phyloP scores from a whole-genome alignment of 2,329 filamentous ascomycete genomes.

The Monosporascus sp. region DNA sequence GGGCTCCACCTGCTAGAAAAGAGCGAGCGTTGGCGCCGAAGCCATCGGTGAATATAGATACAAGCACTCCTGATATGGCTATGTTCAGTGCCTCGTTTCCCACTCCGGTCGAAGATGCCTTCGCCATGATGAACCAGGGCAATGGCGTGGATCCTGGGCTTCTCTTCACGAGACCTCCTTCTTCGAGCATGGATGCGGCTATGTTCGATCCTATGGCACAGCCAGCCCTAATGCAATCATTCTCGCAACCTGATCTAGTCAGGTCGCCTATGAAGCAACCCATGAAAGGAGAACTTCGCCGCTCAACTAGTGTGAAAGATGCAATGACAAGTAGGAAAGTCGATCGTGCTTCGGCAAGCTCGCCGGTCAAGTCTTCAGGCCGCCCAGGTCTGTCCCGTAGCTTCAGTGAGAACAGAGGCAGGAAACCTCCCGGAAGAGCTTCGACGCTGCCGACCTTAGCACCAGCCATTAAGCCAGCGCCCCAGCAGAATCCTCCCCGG shows the following conservation, averaged over 20 bases:
- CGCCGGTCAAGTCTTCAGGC: constrained; percentile 45
- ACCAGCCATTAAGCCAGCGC: constrained; percentile 36
- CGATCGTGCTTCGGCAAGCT: constrained; percentile 39
- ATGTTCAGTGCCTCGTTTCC: constrained; percentile 38
- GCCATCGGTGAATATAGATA: constrained; percentile 35
- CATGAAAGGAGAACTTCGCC: constrained; percentile 35
- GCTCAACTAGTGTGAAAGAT: constrained; percentile 41
- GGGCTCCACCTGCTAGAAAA: constrained; percentile 31
- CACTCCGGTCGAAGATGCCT: constrained; percentile 44
- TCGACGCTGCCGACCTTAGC: constrained; percentile 41
- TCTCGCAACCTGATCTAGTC: constrained; percentile 20
- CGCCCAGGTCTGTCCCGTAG: constrained; percentile 49
- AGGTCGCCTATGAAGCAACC: constrained; percentile 23
- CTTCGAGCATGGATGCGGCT: constrained; percentile 38
- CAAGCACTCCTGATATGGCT: constrained; percentile 30
- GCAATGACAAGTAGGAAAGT: constrained; percentile 34
- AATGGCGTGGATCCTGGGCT: constrained; percentile 56
- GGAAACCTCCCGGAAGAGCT: constrained; percentile 34
- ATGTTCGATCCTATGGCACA: constrained; percentile 28
- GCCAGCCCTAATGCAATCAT: constrained; percentile 20
- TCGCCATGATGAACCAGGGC: constrained; percentile 40
- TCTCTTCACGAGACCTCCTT: constrained; percentile 48
- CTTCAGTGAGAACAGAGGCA: constrained; percentile 48
- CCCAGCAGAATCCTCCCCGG: constrained; percentile 21
- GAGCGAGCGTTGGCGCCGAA: constrained; percentile 48